Evolutionary conservation across 139 green algal species (phyloP), one percentile per base, ranked within the genome.

Genomic region (Haematococcus lacustris): DNA sequence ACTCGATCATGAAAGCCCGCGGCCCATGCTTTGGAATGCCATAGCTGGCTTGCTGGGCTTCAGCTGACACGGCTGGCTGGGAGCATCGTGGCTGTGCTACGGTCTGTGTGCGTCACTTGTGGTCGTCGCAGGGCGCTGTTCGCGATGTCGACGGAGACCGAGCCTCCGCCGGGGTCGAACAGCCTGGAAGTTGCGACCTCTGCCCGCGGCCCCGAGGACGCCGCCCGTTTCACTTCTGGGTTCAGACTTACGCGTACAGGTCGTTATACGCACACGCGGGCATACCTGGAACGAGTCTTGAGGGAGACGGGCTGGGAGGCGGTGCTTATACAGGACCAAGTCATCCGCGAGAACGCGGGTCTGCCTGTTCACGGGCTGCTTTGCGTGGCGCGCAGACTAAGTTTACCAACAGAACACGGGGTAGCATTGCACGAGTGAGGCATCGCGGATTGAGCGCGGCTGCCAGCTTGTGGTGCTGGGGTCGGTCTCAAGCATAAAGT

Each of bases 61-160:
- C 43, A 53, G 9, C 9, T 53, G 43, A 17, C 43, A 28, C 17
- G 43, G 43, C 17, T 53, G 43, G 9, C 17, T 53, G 9, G 43
- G 9, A 17, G 43, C 43, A 9, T 53, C 9, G 9, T 53, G 43
- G 9, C 9, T 53, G 43, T 53, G 9, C 17, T 53, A 17, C 9
- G 17, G 17, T 53, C 9, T 28, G 9, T 9, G 43, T 53, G 9
- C 17, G 43, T 53, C 43, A 53, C 43, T 53, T 53, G 43, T 9
- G 9, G 43, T 17, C 17, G 43, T 17, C 17, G 51, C 4, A 75
- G 77, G 7, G 75, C 77, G 25, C 39, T 83, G 32, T 73, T 85
- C 30, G 74, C 65, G 3, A 82, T 86, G 63, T 83, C 75, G 0
- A 78, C 67, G 0, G n/a, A n/a, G n/a, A n/a, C n/a, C n/a, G 83